Evolutionary conservation across 495 filamentous ascomycete species (phyloP), one percentile per base, ranked within the genome.

Genomic region (Clohesyomyces aquaticus): DNA sequence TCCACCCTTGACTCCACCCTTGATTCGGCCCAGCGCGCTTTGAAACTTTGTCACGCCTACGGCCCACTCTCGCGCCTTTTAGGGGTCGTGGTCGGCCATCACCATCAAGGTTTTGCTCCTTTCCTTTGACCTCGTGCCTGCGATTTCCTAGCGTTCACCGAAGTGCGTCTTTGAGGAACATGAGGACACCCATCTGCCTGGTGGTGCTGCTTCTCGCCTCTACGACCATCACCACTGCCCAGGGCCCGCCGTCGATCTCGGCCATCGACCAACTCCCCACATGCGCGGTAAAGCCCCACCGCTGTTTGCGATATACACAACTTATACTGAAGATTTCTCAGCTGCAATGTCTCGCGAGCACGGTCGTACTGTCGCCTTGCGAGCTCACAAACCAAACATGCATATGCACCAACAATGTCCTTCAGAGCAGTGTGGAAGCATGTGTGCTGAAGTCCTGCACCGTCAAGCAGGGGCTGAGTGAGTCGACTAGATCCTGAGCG

Each of bases 361-460:
- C 52, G 0, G 32, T 68, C 22, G 19, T 22, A 22, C 21, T 12
- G 19, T 68, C 65, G 9, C 49, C 59, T 0, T 68, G 65, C 25
- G 18, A 28, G 6, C 47, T 58, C 10, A 63, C 65, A 16, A 49
- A 68, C 48, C 22, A 45, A 29, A 68, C 25, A 48, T 68, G 65
- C 29, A 63, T 68, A 35, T 68, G 65, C 41, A 45, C 35, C 8
- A 48, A 68, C 27, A 1, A 19, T 3, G 3, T 14, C 25, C 49
- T 68, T 25, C 54, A 53, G 49, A 27, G 27, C 55, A 59, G 28
- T 16, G 55, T 68, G 0, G 55, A 59, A 26, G 22, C 23, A 9
- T 68, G 65, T 46, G 65, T 68, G n/a, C 14, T 55, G 12, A 23
- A 28, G 35, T 41, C 59, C 19, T 68, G 65, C 47, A 58, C 59